Evolutionary conservation across 2,329 filamentous ascomycete species (phyloP).

Genomic region (Xylaria polymorpha): DNA sequence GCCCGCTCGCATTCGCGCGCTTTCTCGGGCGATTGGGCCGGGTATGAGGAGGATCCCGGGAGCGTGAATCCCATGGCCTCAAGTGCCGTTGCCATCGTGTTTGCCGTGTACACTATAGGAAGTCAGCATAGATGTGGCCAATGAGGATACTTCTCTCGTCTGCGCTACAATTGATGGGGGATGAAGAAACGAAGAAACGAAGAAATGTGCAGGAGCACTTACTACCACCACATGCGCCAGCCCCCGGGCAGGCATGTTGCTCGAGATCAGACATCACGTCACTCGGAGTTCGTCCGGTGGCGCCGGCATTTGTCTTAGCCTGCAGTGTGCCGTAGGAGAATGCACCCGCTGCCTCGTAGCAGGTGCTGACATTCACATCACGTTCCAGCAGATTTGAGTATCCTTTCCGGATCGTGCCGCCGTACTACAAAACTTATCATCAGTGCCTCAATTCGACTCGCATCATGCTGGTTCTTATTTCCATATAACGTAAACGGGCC

Average conservation of each 20-base stretch:
- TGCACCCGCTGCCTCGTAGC: conserved; percentile 88
- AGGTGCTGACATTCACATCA: conserved; percentile 87
- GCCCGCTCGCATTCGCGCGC: conserved; percentile 86
- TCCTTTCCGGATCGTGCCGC: conserved; percentile 90
- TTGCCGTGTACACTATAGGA: conserved; percentile 81
- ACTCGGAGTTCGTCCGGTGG: conserved; percentile 73
- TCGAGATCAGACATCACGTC: conserved; percentile 89
- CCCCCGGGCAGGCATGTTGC: conserved; percentile 78
- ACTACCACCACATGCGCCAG: conserved; percentile 77
- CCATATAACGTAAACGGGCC: background rate
- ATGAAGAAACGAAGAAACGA: background rate
- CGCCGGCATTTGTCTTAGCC: conserved; percentile 70
- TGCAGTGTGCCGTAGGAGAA: conserved; percentile 82
- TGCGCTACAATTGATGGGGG: background rate
- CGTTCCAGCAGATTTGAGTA: conserved; percentile 80
- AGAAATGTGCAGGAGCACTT: conserved; percentile 14
- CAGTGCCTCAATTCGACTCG: background rate
- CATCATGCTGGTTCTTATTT: background rate
- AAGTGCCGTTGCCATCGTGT: conserved; percentile 92
- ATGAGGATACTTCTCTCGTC: background rate
- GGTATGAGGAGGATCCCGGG: conserved; percentile 85
- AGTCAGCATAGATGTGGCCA: background rate
- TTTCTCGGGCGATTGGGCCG: conserved; percentile 84
- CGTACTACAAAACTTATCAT: conserved; percentile 65
- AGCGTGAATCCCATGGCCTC: conserved; percentile 88